phyloP scores from a whole-genome alignment of 169 alveolate genomes.

The Eimeria maxima region DNA sequence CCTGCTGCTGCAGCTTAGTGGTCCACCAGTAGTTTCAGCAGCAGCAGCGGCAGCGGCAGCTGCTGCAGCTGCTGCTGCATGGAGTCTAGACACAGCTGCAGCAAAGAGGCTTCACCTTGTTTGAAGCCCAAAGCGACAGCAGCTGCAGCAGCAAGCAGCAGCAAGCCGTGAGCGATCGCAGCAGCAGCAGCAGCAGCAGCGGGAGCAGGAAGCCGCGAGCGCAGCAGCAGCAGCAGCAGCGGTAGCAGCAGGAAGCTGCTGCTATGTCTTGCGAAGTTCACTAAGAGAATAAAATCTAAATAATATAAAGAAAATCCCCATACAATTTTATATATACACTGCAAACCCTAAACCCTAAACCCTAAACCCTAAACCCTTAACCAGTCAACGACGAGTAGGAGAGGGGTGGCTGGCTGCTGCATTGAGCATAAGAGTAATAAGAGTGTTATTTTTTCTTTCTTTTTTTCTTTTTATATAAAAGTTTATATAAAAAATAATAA shows the following conservation, averaged over 20 bases:
- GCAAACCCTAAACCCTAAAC: background rate
- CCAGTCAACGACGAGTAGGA: too few species aligned
- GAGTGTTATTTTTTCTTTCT: background rate
- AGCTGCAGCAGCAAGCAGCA: slow-evolving; percentile 10
- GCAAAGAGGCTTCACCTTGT: too few species aligned
- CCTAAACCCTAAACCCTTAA: too few species aligned
- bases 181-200: too few species aligned
- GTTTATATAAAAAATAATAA: background rate
- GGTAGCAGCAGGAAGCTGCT: background rate
- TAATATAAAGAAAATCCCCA: background rate
- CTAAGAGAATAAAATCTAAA: background rate
- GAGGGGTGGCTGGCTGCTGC: too few species aligned
- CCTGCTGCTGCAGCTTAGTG: slow-evolving; percentile 22
- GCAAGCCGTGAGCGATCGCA: too few species aligned
- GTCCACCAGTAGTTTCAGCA: background rate
- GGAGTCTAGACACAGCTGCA: too few species aligned
- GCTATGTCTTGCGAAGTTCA: background rate
- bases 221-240: slow-evolving; percentile 1
- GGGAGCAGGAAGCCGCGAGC: too few species aligned
- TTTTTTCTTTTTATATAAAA: background rate
- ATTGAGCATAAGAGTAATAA: background rate
- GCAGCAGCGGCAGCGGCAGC: background rate
- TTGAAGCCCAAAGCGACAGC: too few species aligned
- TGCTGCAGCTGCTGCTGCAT: too few species aligned
- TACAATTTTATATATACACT: background rate